Evolutionary conservation across 2,329 filamentous ascomycete species (phyloP).

Genomic region (Torrubiellomyces zombiae): DNA sequence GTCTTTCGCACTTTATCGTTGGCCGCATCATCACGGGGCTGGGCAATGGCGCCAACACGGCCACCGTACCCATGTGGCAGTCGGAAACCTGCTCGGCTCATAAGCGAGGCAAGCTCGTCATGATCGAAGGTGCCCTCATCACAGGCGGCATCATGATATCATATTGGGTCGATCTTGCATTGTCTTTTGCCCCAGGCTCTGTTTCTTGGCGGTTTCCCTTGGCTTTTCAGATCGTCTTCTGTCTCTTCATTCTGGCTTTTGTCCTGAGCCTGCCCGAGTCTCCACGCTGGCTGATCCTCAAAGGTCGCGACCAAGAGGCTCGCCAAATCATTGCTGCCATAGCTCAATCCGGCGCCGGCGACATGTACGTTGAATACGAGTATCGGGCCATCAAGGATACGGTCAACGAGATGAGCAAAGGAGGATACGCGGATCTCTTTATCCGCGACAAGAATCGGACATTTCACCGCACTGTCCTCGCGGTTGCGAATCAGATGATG

Average conservation of each 20-base stretch:
- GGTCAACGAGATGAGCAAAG: constrained; percentile 50
- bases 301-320: constrained; percentile 29
- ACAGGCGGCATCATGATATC: constrained; percentile 38
- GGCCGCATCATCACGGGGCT: constrained; percentile 42
- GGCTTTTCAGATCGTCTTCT: constrained; percentile 37
- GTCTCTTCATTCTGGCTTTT: constrained; percentile 36
- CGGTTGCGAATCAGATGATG: constrained; percentile 45
- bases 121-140: constrained; percentile 42
- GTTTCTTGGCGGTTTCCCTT: constrained; percentile 42
- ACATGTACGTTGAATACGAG: constrained; percentile 41
- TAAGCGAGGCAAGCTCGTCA: constrained; percentile 42
- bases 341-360: constrained; percentile 34
- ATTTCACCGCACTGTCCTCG: constrained; percentile 43
- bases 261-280: constrained; percentile 38
- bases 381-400: constrained; percentile 46
- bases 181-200: constrained; percentile 28
- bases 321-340: constrained; percentile 31
- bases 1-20: constrained; percentile 36
- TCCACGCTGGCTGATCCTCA: constrained; percentile 29
- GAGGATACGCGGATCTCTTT: constrained; percentile 42
- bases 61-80: constrained; percentile 42
- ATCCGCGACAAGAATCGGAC: constrained; percentile 37
- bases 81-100: constrained; percentile 40
- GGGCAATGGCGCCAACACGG: constrained; percentile 40
- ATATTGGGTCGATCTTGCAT: constrained; percentile 44